These are phyloP conservation scores for Cyclanthera cordifolia DNA, from an alignment of 306 rosid species.

Conservation along the genomic window DNA sequence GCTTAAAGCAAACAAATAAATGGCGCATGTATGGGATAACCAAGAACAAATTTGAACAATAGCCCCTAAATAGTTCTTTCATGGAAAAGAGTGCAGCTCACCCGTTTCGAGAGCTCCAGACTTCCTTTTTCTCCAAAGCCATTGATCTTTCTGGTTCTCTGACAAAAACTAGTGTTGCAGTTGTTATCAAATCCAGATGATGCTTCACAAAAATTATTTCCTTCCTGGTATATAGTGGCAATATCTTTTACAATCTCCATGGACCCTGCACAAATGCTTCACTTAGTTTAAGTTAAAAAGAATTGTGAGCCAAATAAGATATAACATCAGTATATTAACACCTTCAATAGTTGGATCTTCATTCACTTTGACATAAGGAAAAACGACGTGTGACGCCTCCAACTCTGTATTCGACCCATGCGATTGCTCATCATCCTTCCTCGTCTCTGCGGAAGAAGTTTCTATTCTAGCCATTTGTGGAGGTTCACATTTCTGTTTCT, in stretches of 20 bases:
- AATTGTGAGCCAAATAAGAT: constrained; percentile 12
- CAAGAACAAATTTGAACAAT: background rate
- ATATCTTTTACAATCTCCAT: constrained; percentile 12
- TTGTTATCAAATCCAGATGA: constrained; percentile 22
- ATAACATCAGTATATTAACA: constrained; percentile 18
- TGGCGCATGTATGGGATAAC: background rate
- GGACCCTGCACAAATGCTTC: constrained; percentile 20
- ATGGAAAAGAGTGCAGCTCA: constrained; percentile 17
- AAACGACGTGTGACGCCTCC: constrained; percentile 16
- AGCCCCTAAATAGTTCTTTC: background rate
- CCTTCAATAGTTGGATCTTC: constrained; percentile 27
- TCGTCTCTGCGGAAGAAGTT: constrained; percentile 15
- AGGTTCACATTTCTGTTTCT: constrained; percentile 11
- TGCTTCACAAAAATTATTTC: constrained; percentile 16
- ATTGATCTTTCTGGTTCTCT: constrained; percentile 9
- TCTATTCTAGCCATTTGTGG: constrained; percentile 21
- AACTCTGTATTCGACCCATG: constrained; percentile 13
- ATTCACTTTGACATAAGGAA: constrained; percentile 18
- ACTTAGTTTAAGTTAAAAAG: constrained; percentile 9
- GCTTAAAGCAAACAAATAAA: background rate
- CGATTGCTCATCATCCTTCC: constrained; percentile 16
- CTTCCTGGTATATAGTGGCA: constrained; percentile 7
- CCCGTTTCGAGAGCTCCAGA: constrained; percentile 25
- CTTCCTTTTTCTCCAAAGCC: constrained; percentile 22
- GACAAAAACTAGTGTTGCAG: constrained; percentile 7